These are phyloP conservation scores for Paulownia fortunei DNA, from an alignment of 257 asterid species.

Conservation along the genomic window DNA sequence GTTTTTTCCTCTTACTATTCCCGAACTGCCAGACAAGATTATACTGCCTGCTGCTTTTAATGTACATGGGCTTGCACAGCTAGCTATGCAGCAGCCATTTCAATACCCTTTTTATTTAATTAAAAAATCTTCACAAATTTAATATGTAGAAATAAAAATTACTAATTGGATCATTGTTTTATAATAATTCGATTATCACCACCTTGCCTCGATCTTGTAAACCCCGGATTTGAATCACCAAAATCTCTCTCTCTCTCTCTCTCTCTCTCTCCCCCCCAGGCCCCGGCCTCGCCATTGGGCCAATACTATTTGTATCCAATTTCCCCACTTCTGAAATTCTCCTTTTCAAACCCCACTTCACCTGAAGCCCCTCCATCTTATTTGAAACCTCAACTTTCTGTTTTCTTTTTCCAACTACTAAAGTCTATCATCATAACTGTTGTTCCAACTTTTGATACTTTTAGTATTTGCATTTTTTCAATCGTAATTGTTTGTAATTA, in stretches of 20 bases:
- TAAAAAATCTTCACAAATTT: neutral
- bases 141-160: neutral
- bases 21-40: constrained; percentile 30
- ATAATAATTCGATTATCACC: constrained; percentile 39
- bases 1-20: constrained; percentile 13
- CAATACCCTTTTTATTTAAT: neutral
- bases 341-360: constrained; percentile 31
- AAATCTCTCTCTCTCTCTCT: constrained; percentile 33
- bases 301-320: constrained; percentile 38
- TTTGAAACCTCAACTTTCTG: constrained; percentile 46
- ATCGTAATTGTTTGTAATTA: constrained; percentile 11
- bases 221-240: constrained; percentile 46
- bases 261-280: neutral
- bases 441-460: neutral
- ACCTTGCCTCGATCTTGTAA: constrained; percentile 53
- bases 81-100: constrained; percentile 21
- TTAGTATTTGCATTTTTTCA: neutral
- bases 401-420: constrained; percentile 20
- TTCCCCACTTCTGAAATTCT: constrained; percentile 34
- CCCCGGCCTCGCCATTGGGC: neutral
- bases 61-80: constrained; percentile 29
- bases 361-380: constrained; percentile 11
- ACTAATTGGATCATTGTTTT: constrained; percentile 24
- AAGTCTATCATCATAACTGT: neutral
- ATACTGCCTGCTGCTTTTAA: constrained; percentile 36